Evolutionary conservation across 352 stramenopile species (phyloP).

Genomic region (Thalassiosira mediterranea): DNA sequence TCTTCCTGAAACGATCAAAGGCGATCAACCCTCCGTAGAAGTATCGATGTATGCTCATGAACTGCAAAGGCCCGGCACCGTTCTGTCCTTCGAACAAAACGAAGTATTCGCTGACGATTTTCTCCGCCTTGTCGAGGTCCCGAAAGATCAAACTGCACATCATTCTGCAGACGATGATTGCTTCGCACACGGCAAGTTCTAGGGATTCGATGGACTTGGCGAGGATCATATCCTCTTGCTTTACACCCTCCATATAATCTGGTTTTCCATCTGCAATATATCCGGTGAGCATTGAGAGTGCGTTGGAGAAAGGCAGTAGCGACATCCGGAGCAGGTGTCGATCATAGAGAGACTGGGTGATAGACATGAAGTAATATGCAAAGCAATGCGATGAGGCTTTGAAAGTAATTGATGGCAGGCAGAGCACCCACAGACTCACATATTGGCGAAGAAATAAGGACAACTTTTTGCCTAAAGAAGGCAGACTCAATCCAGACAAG

Average conservation of each 20-base stretch:
- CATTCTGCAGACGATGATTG: conserved; percentile 22
- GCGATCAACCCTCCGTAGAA: conserved; percentile 9
- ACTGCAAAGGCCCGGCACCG: conserved; percentile 1
- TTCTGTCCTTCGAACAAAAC: conserved; percentile 28
- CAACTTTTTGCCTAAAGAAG: neutral
- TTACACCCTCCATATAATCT: too few species aligned
- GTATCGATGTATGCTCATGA: conserved; percentile 29
- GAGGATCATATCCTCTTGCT: conserved; percentile 1
- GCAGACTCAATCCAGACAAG: neutral
- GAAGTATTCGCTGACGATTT: conserved; percentile 14
- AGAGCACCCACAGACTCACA: neutral
- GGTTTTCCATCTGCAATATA: too few species aligned
- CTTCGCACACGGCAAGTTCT: conserved; percentile 21
- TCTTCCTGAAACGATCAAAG: neutral
- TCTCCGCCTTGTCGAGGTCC: conserved; percentile 13
- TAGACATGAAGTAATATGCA: neutral
- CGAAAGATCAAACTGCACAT: conserved; percentile 38
- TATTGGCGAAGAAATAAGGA: neutral
- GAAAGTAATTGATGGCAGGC: neutral
- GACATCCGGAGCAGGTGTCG: neutral
- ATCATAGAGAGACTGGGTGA: neutral
- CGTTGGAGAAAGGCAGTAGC: neutral
- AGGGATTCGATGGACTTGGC: conserved; percentile 9
- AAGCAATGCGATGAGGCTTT: neutral
- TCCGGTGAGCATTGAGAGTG: neutral